Evolutionary conservation across 2,329 filamentous ascomycete species (phyloP), one percentile per base, ranked within the genome.

Genomic region (Chaetothyriales sp.): DNA sequence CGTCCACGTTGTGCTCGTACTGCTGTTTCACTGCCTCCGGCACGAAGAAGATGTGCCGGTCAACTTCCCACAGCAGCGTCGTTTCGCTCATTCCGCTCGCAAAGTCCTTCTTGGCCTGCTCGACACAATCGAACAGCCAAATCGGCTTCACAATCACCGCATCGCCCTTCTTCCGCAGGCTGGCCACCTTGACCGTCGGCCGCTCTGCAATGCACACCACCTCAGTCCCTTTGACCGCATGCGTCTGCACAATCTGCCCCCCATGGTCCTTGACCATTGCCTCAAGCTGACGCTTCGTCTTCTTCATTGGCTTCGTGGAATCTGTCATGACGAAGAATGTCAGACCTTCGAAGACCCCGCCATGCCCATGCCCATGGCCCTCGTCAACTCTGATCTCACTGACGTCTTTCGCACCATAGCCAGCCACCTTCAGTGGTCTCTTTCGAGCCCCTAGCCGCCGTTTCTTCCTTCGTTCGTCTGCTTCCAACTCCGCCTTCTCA

Each of bases 321-420:
- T 94, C 89, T 1, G 85, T 89, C 63, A 95, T 77, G 18, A 97
- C 77, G 62, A 71, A 94, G 64, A 95, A 94, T 43, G 80, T 82
- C 13, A 92, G 67, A 0, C 85, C 85, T 7, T 82, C 73, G 58
- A 95, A 95, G 0, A 94, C 65, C 45, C 78, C 76, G 0, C 80
- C 81, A 15, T 40, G 33, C 5, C 33, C 33, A 40, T 40, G 10
- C 33, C 7, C 33, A 40, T 15, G 29, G 8, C 29, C 9, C 7
- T 46, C 28, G 33, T 43, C 47, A 19, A 29, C 13, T 28, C 49
- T 33, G 9, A 48, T 52, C 45, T 54, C 54, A 25, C 56, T 57
- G 9, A 56, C 49, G 18, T 73, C 60, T 18, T 70, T 65, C 6
- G 68, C 68, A 47, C 81, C 80, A 44, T 83, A 81, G 1, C 89